Base-by-base conservation (phyloP, 371 early-diverging fungal species). In the Mucor indicus region DNA sequence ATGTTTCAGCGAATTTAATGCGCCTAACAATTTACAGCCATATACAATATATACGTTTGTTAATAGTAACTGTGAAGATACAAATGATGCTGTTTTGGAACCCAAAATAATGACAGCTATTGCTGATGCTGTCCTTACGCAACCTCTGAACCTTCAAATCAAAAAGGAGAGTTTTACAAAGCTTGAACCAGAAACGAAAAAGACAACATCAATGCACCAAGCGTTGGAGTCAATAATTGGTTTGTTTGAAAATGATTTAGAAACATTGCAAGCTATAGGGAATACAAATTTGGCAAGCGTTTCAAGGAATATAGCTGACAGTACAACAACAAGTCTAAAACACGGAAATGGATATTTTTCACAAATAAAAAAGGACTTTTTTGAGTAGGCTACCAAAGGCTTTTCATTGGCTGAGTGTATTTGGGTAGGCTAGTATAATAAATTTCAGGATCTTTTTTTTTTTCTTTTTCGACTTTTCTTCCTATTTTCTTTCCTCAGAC, bases 81-180 rank as follows among this genome's bases (percentile, higher is more conserved):
- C 38, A 51, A 51, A 38, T 51, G 44, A 51, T 51, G 52, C 44
- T 44, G 44, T 44, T 51, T 44, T 51, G 52, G 29, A 21, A 40
- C 29, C 42, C 42, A 40, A 39, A 24, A 47, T 47, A 27, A 47
- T 47, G 48, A 38, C 38, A 17, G 19, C 38, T 47, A 47, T 47
- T 47, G 48, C 48, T 47, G 38, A 38, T 47, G 48, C 48, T 47
- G 38, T 47, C 19, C 48, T 38, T 47, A 47, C 48, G 19, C 48
- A 47, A 38, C 48, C 48, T 47, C 19, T 47, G 30, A 47, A 47
- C 48, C 48, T 30, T 38, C 48, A 47, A 47, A 47, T 47, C 13
- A 47, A 47, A 47, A 47, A 47, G 48, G 29, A 30, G 48, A n/a
- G 20, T 47, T 47, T 38, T 47, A 47, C 38, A 38, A 47, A 38